A percentile compares a stretch with the other conserved stretches of the same genome.
phyloP scores from a whole-genome alignment of 768 basidiomycete genomes.

The Chiua virens region DNA sequence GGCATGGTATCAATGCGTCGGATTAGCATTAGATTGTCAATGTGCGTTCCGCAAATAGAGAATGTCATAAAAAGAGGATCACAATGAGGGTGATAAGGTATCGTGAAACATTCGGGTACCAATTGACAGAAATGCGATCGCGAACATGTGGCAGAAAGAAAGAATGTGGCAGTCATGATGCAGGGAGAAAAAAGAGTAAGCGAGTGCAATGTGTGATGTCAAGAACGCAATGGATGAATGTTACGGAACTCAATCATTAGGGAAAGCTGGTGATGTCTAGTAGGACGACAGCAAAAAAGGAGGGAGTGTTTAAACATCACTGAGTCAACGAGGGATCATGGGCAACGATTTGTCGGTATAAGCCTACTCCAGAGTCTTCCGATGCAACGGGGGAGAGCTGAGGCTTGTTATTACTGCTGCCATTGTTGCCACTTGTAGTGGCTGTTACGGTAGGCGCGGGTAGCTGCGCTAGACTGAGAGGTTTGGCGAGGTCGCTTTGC shows the following conservation, averaged over 20 bases:
- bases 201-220: slow-evolving; percentile 27
- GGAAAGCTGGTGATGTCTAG: slow-evolving; percentile 18
- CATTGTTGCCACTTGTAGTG: slow-evolving; percentile 22
- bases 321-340: slow-evolving; percentile 68
- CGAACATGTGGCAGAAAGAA: slow-evolving; percentile 22
- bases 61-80: slow-evolving; percentile 32
- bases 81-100: slow-evolving; percentile 37
- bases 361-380: slow-evolving; percentile 75
- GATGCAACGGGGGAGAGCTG: slow-evolving; percentile 68
- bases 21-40: slow-evolving; percentile 31
- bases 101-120: slow-evolving; percentile 32
- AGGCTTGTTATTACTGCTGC: slow-evolving; percentile 26
- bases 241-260: slow-evolving; percentile 22
- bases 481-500: slow-evolving; percentile 67
- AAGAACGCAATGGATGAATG: slow-evolving; percentile 23
- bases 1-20: slow-evolving; percentile 27
- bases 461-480: slow-evolving; percentile 70
- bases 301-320: slow-evolving; percentile 14
- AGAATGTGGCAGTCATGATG: slow-evolving; percentile 33
- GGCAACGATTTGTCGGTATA: slow-evolving; percentile 80
- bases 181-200: slow-evolving; percentile 23
- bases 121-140: slow-evolving; percentile 19
- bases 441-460: slow-evolving; percentile 38
- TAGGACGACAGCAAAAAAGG: slow-evolving; percentile 5
- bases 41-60: slow-evolving; percentile 37